Evolutionary conservation across 345 rosid genomes (phyloP).

Genomic region (Excoecaria agallocha): DNA sequence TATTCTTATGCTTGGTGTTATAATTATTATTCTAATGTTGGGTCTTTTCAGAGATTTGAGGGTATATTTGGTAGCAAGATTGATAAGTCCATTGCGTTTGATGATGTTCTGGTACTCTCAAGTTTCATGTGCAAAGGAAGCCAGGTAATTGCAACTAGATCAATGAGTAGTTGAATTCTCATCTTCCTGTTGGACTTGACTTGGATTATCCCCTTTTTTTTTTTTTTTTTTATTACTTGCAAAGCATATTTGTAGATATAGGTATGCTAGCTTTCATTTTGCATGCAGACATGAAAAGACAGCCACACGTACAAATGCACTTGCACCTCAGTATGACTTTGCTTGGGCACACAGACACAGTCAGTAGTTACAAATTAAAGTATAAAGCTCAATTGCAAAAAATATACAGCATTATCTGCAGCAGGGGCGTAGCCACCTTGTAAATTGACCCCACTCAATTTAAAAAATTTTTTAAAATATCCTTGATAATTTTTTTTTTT

Average conservation of each 20-base stretch:
- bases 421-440: too few relatives aligned
- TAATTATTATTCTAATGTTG: conserved; percentile 12
- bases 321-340: neutral
- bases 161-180: neutral
- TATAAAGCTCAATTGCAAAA: neutral
- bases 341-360: neutral
- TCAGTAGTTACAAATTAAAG: neutral
- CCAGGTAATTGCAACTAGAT: conserved; percentile 49
- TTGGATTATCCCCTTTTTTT: neutral
- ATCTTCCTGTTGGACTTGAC: conserved; percentile 8
- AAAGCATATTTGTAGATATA: neutral
- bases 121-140: conserved; percentile 82
- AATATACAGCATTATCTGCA: neutral
- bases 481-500: too few relatives aligned
- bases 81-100: conserved; percentile 72
- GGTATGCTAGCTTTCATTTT: neutral
- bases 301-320: too few relatives aligned
- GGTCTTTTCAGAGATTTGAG: conserved; percentile 73
- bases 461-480: too few relatives aligned
- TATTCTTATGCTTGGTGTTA: neutral
- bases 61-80: conserved; percentile 83
- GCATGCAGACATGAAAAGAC: neutral
- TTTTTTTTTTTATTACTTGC: neutral
- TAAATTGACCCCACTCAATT: too few relatives aligned
- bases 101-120: conserved; percentile 76